Evolutionary conservation across 129 eudicot genomes (phyloP).

Genomic region (Saposhnikovia divaricata): DNA sequence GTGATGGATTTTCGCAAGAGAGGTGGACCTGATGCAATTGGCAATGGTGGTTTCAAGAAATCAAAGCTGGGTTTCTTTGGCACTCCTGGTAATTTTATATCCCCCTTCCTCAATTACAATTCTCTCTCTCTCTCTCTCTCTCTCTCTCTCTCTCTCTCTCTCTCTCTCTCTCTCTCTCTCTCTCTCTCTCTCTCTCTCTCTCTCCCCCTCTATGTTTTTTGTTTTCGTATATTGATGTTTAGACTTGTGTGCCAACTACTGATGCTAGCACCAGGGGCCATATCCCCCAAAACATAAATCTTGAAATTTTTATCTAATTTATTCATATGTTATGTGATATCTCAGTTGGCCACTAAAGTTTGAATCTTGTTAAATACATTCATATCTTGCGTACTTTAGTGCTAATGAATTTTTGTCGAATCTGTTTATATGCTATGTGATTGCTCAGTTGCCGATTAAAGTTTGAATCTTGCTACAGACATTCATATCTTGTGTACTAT

Average conservation of each 20-base stretch:
- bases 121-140: not conserved
- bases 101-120: not conserved
- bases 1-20: not conserved
- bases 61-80: not conserved
- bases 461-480: not conserved
- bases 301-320: too few species aligned
- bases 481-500: too few species aligned
- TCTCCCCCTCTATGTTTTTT: too few species aligned
- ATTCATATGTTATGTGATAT: too few species aligned
- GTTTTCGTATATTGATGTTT: not conserved
- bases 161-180: too few species aligned
- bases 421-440: not conserved
- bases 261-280: not conserved
- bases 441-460: too few species aligned
- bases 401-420: too few species aligned
- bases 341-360: too few species aligned
- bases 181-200: too few species aligned
- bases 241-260: not conserved
- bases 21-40: not conserved
- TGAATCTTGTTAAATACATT: too few species aligned
- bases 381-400: too few species aligned
- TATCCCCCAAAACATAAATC: too few species aligned
- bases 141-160: not conserved
- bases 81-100: not conserved
- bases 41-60: not conserved